Base-by-base conservation (phyloP, 257 asterid species). In the Eucommia ulmoides region DNA sequence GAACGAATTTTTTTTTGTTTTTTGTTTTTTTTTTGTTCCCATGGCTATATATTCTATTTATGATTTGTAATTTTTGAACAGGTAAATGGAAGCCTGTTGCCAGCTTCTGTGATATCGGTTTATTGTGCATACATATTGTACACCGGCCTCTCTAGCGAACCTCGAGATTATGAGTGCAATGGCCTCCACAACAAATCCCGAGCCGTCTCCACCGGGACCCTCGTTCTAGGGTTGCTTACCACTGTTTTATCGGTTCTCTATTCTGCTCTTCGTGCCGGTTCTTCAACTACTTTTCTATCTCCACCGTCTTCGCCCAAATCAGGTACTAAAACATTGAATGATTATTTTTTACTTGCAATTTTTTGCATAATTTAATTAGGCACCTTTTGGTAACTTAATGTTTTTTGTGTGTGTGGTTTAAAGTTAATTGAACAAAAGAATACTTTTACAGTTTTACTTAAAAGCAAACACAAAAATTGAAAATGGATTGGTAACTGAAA, bases 41-140 rank as follows among this genome's bases (percentile, higher is more conserved):
- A n/a, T n/a, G n/a, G n/a, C n/a, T n/a, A n/a, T n/a, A n/a, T n/a
- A n/a, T n/a, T n/a, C n/a, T n/a, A n/a, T n/a, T n/a, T n/a, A n/a
- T n/a, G n/a, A n/a, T n/a, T n/a, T n/a, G n/a, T n/a, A n/a, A n/a
- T 6, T 47, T 52, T 55, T 62, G 52, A 38, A 71, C 86, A 89
- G 98, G 94, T 91, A 50, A 86, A 83, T 21, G 99, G 95, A 51
- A 91, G 99, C 75, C 87, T 91, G 23, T 68, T 91, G 77, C 99
- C 96, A 16, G 99, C 99, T 51, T 75, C 96, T 0, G 96, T 91
- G 67, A 78, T 91, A 66, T 91, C 99, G 9, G 59, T 86, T 18
- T 91, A 91, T 41, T 81, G 99, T 70, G 99, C 96, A 52, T 91
- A 91, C 51, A 70, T 91, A 51, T 91, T 96, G 65, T 91, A 83